These are phyloP conservation scores for Pulveroboletus sp. DNA, from an alignment of 768 basidiomycete genomes.

Conservation along the genomic window DNA sequence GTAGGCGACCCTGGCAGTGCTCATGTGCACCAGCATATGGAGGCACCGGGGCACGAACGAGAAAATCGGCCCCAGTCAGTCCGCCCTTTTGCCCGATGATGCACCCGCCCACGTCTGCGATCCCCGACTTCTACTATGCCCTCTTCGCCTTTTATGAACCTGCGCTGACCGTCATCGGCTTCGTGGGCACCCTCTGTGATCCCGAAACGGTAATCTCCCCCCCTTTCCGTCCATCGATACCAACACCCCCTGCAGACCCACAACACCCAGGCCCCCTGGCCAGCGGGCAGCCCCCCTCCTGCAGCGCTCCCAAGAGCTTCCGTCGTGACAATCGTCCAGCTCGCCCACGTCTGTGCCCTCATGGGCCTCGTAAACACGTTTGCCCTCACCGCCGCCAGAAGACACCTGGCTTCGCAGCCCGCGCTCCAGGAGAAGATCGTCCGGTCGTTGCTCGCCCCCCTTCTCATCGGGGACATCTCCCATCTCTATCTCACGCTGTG, in stretches of 20 bases:
- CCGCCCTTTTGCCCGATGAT: constrained; percentile 29
- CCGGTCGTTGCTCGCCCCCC: constrained; percentile 56
- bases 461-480: constrained; percentile 62
- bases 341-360: constrained; percentile 73
- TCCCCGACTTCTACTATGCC: constrained; percentile 69
- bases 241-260: constrained; percentile 46
- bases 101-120: constrained; percentile 48
- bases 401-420: constrained; percentile 52
- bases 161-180: constrained; percentile 55
- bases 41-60: not conserved
- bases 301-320: constrained; percentile 53
- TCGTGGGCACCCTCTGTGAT: constrained; percentile 61
- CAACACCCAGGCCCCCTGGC: constrained; percentile 75
- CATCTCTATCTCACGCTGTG: constrained; percentile 68
- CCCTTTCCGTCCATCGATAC: not conserved
- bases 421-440: constrained; percentile 72
- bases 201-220: constrained; percentile 50
- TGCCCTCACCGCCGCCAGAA: constrained; percentile 56
- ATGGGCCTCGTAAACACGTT: constrained; percentile 68
- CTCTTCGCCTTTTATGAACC: constrained; percentile 76
- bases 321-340: constrained; percentile 65
- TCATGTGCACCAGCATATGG: not conserved
- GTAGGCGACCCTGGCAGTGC: constrained; percentile 3
- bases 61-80: too few species aligned
- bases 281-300: constrained; percentile 42